Evolutionary conservation across 768 basidiomycete genomes (phyloP), one percentile per base, ranked within the genome.

Genomic region (Kwoniella bestiolae): DNA sequence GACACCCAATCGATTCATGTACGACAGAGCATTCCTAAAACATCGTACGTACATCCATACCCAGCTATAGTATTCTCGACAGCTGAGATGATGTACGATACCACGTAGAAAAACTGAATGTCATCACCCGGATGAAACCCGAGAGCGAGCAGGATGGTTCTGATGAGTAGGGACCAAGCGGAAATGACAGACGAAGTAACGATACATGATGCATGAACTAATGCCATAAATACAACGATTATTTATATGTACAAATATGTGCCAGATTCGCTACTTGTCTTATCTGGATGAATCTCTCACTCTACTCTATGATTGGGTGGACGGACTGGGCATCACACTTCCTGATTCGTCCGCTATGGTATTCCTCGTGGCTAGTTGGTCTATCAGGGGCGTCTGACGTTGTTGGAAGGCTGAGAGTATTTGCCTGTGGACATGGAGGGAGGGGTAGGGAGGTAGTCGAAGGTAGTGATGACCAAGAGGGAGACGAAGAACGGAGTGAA

Each of bases 1-100:
- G 11, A 44, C 44, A 31, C 25, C 18, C 14, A 34, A 60, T 38
- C 34, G 51, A 45, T 45, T 65, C 14, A 21, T 56, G 8, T 69
- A 65, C 14, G 72, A 73, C 52, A 53, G 74, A 3, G 74, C 66
- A 4, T 60, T 76, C 16, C 57, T 76, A 14, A 60, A 63, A 44
- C 74, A 76, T 26, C 63, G 74, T 76, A 46, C 23, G 66, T 68
- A 25, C 28, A 52, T 35, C 3, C 6, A 23, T 14, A 32, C 3
- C 18, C 38, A 14, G 38, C 38, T 14, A 41, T 16, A n/a, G n/a
- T n/a, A n/a, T n/a, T n/a, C n/a, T n/a, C n/a, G n/a, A n/a, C n/a
- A n/a, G n/a, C n/a, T n/a, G n/a, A n/a, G n/a, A n/a, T n/a, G n/a
- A n/a, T 12, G 7, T 35, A 35, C 25, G 7, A 16, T 6, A n/a